Conservation (phyloP, 805 yeast genomes). For the Starmerella stellata region DNA sequence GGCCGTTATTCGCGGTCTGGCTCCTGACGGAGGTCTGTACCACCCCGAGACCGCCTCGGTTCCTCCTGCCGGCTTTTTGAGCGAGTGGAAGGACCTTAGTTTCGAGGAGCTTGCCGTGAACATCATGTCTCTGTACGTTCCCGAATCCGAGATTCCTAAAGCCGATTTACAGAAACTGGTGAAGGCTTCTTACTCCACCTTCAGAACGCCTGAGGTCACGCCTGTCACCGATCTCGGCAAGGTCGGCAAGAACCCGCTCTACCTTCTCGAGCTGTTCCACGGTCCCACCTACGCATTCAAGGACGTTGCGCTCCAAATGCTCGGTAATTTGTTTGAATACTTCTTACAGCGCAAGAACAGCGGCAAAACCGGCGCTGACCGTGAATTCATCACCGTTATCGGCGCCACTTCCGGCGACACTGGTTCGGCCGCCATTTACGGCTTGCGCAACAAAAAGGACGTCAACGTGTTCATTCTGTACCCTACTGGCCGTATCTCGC, state of each 20-base stretch:
- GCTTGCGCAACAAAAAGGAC: constrained; percentile 89
- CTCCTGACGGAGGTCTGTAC: constrained; percentile 91
- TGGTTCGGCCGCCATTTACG: constrained; percentile 97
- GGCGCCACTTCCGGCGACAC: constrained; percentile 99
- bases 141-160: constrained; percentile 52
- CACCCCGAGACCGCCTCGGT: constrained; percentile 70
- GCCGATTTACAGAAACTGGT: constrained; percentile 48
- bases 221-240: constrained; percentile 51
- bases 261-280: constrained; percentile 82
- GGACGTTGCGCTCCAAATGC: constrained; percentile 95
- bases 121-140: constrained; percentile 64
- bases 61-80: constrained; percentile 37
- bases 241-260: constrained; percentile 36
- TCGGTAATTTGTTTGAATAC: constrained; percentile 90
- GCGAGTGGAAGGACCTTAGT: constrained; percentile 52
- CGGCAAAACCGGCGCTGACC: constrained; percentile 33
- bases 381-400: constrained; percentile 81
- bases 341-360: constrained; percentile 61
- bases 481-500: constrained; percentile 95
- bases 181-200: constrained; percentile 66
- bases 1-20: constrained; percentile 49
- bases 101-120: constrained; percentile 79
- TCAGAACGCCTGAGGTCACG: constrained; percentile 74
- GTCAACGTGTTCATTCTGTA: constrained; percentile 92
- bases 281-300: constrained; percentile 99